Conservation (phyloP, 1,284 basidiomycete genomes). For the Trametes polyzona region DNA sequence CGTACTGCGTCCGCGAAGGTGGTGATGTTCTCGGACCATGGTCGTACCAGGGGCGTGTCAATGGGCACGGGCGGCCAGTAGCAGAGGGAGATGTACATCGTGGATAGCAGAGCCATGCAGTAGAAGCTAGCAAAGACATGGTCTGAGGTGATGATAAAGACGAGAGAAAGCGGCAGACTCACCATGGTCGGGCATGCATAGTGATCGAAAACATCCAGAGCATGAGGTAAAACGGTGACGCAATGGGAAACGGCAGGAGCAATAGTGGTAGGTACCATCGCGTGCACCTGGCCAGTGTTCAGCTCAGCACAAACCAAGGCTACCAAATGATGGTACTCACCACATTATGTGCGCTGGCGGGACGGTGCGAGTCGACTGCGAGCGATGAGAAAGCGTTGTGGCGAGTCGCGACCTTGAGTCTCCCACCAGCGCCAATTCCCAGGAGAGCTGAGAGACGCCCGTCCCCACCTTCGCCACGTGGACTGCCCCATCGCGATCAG, state of each 20-base stretch:
- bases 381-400: not conserved
- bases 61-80: conserved; percentile 82
- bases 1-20: conserved; percentile 69
- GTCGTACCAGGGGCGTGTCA: conserved; percentile 58
- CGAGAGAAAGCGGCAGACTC: too few relatives aligned
- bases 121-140: conserved; percentile 60
- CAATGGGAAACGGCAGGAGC: conserved; percentile 76
- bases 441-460: not conserved
- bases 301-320: not conserved
- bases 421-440: not conserved
- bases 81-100: conserved; percentile 81
- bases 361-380: not conserved
- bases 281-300: conserved; percentile 61
- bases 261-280: conserved; percentile 81
- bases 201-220: conserved; percentile 75
- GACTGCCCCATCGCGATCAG: not conserved
- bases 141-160: not conserved
- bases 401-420: not conserved
- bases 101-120: conserved; percentile 76
- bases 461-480: conserved; percentile 10
- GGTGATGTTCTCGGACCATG: conserved; percentile 70
- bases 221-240: conserved; percentile 74
- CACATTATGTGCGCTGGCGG: conserved; percentile 37
- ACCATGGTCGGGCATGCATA: conserved; percentile 82
- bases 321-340: conserved; percentile 24